Evolutionary conservation across 192 early-diverging fungal species (phyloP), one percentile per base, ranked within the genome.

Genomic region (Gryganskiella cystojenkinii): DNA sequence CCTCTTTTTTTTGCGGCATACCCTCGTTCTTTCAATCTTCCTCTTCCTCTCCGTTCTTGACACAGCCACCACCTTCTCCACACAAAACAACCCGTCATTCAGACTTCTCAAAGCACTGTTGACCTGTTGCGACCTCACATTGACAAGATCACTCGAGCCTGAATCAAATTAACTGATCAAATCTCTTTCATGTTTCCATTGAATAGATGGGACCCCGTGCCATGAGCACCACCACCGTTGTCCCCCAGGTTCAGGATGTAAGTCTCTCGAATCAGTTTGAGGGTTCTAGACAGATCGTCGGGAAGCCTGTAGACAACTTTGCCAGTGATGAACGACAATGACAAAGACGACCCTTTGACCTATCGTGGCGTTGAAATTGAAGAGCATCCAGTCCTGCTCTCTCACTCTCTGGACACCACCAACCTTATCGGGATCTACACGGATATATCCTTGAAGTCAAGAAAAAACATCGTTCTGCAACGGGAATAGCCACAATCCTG

Each of bases 131-230:
- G n/a, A n/a, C n/a, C n/a, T n/a, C n/a, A n/a, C n/a, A n/a, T n/a
- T n/a, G n/a, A n/a, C n/a, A n/a, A n/a, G n/a, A n/a, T n/a, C n/a
- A n/a, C n/a, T n/a, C n/a, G n/a, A n/a, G n/a, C n/a, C n/a, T n/a
- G n/a, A n/a, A n/a, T 40, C 37, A 9, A 5, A 40, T 40, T 13
- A 40, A 40, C 37, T 54, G 20, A 40, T 20, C 28, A 22, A 35
- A 45, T 14, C 40, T 27, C 27, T 42, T 20, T 15, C 14, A 53
- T 61, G 1, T 14, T 15, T 3, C 1, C 30, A 31, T 24, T 14
- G 3, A 31, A 11, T 64, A 78, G 74, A 64, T 78, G 74, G 74
- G 65, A 64, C 66, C 74, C 27, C 74, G 74, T 78, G 74, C 74
- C 49, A 78, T 78, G 74, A 78, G 74, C 74, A 78, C 74, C 40